A percentile compares a stretch with the other conserved stretches of the same genome.
These are phyloP conservation scores for Pyricularia sp. DNA, from an alignment of 2,329 filamentous ascomycete genomes.

Conservation along the genomic window DNA sequence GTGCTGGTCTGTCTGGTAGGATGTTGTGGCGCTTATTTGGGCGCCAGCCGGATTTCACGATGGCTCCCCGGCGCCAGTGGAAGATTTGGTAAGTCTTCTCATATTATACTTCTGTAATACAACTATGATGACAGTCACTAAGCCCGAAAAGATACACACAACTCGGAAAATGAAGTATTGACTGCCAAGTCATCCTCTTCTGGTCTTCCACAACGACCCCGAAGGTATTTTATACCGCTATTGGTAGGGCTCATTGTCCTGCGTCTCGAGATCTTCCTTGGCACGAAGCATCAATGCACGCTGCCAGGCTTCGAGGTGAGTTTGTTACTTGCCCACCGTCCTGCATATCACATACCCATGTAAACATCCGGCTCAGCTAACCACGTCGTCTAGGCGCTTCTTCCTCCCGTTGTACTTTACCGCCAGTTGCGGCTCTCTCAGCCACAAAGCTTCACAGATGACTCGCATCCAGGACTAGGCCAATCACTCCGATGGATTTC, in stretches of 20 bases:
- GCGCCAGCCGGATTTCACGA: constrained; percentile 30
- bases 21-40: constrained; percentile 27
- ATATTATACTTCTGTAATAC: background rate
- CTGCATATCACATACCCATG: background rate
- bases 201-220: constrained; percentile 24
- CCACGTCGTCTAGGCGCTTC: background rate
- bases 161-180: background rate
- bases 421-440: background rate
- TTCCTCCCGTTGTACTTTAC: background rate
- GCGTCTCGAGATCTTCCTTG: constrained; percentile 38
- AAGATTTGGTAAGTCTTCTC: constrained; percentile 27
- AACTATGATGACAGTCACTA: background rate
- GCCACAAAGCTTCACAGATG: background rate
- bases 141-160: background rate
- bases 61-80: constrained; percentile 38
- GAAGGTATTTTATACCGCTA: constrained; percentile 33
- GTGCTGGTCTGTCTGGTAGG: constrained; percentile 37
- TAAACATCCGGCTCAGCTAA: background rate
- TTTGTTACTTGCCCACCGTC: background rate
- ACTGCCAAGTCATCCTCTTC: background rate
- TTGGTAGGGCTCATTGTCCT: constrained; percentile 34
- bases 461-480: background rate
- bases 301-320: constrained; percentile 37
- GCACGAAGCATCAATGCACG: constrained; percentile 40
- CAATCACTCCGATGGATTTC: background rate